Evolutionary conservation across 371 early-diverging fungal genomes (phyloP), one percentile per base, ranked within the genome.

Genomic region (Mucor saturninus): DNA sequence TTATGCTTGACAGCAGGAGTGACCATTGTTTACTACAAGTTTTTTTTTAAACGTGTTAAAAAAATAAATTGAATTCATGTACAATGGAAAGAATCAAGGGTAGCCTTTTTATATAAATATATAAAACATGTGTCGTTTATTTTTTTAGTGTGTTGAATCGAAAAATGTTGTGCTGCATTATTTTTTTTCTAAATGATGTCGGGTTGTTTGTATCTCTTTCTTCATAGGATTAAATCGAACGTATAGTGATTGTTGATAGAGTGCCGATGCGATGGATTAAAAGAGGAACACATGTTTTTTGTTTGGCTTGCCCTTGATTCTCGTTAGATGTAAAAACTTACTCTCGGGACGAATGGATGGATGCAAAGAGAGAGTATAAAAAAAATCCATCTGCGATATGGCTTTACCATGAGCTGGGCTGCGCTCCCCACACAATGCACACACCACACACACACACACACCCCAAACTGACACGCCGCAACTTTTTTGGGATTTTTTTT

Each of bases 1-100:
- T 82, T 88, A 80, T 88, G 90, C 85, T 94, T 95, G 77, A 91
- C 93, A 69, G 92, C 81, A 74, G 97, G 91, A 80, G 93, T 87
- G 78, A 93, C 93, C 93, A 93, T 93, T 87, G 88, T 67, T 73
- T 71, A 49, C 54, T 52, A 38, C n/a, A 21, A 39, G n/a, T 31
- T 28, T 48, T 2, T n/a, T 43, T 43, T 43, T 38, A 38, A 38
- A 38, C 11, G 38, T 13, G 21, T 21, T 21, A 21, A 21, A 30
- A 50, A 50, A 50, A 50, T 14, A 50, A 50, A 21, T 21, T 21
- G 21, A 21, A 21, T 21, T 21, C 21, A 21, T 21, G 21, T 21
- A 21, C 21, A 21, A 21, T 21, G 21, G 21, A 21, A 21, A 21
- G 21, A 21, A 21, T 21, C 21, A 21, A 21, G 21, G 21, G 21